Evolutionary conservation across 1,284 basidiomycete species (phyloP).

Genomic region (Tetrapyrgos nigripes): DNA sequence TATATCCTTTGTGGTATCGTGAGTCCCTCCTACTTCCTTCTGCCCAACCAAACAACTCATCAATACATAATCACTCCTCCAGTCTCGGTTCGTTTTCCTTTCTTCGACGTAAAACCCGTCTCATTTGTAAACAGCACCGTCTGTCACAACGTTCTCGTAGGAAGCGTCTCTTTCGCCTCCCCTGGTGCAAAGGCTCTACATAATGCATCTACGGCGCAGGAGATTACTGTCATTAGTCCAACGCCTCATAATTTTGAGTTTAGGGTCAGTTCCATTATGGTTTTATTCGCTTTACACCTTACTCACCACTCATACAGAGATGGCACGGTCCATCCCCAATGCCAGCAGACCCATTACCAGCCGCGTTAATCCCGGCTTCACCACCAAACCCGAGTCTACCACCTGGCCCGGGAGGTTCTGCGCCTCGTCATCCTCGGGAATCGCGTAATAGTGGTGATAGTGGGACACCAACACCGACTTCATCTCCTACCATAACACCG

Average conservation of each 20-base stretch:
- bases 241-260: slow-evolving; percentile 71
- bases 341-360: slow-evolving; percentile 49
- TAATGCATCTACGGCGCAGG: slow-evolving; percentile 79
- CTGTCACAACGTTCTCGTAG: slow-evolving; percentile 75
- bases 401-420: background rate
- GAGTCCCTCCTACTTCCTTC: slow-evolving; percentile 34
- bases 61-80: slow-evolving; percentile 5
- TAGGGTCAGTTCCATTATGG: slow-evolving; percentile 41
- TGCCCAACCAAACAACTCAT: background rate
- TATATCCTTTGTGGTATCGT: slow-evolving; percentile 77
- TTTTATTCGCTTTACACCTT: background rate
- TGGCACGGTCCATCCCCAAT: slow-evolving; percentile 78
- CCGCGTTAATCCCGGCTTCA: background rate
- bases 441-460: too few species aligned
- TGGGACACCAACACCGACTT: background rate
- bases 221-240: slow-evolving; percentile 74
- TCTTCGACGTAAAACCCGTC: background rate
- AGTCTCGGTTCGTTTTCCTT: slow-evolving; percentile 42
- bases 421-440: background rate
- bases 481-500: background rate
- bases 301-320: slow-evolving; percentile 46
- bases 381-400: background rate
- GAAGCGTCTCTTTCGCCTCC: slow-evolving; percentile 75
- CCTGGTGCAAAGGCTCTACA: slow-evolving; percentile 75
- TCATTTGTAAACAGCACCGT: slow-evolving; percentile 54